Evolutionary conservation across 352 stramenopile species (phyloP), one percentile per base, ranked within the genome.

Genomic region (Globisporangium uncinulatum): DNA sequence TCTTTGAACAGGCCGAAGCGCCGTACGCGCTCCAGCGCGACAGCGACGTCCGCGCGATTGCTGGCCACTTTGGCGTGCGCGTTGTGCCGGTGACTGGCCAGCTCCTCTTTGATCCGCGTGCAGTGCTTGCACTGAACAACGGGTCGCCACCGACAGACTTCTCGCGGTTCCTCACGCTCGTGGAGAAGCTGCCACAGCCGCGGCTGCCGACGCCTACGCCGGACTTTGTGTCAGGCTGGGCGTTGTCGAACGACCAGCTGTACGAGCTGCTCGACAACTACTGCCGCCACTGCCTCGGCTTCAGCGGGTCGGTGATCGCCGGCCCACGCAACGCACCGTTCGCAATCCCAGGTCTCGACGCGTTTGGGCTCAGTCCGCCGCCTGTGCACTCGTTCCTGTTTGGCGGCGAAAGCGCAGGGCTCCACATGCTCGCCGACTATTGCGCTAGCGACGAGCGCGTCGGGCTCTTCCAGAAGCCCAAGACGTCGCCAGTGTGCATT

Each of bases 381-480:
- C 31, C 63, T 9, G 54, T 61, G 2, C 74, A 84, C 44, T 73
- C 72, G 44, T 76, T 83, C 29, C 67, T 84, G 32, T 76, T 72
- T 17, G 76, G 78, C n/a, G 77, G 80, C 11, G 78, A 87, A 63
- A 79, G 66, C 11, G 48, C 71, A 46, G 79, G 69, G 0, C 56
- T 96, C 21, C 63, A 66, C 17, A 60, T 74, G 4, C 46, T 92
- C 42, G 66, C 84, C 9, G 66, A 73, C n/a, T 86, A 87, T 46
- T 91, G 74, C 55, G 63, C 74, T 1, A 62, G 81, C 19, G 68
- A 83, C 49, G 65, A 74, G 36, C 95, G 85, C 37, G 86, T 97
- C 5, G 83, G 80, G 21, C 74, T 83, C 1, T 99, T 99, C 67
- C 86, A 98, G 70, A 99, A 99, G 63, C 97, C 97, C 0, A 95